Conservation (phyloP, 805 yeast genomes). For the Candida takata region DNA sequence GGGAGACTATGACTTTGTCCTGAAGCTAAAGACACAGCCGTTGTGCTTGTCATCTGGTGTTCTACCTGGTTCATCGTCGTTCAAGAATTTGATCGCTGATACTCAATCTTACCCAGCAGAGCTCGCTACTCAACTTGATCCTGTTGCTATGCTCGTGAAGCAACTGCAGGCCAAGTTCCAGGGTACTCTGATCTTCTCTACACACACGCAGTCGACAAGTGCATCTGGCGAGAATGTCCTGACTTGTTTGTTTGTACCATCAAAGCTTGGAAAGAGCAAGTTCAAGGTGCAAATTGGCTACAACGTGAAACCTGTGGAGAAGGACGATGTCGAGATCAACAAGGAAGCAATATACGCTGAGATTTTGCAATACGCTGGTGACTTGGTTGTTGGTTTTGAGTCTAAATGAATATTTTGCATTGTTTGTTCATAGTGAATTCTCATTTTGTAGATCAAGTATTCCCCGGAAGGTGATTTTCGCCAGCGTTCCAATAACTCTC, state of each 20-base stretch:
- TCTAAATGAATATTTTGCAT: conserved; percentile 4
- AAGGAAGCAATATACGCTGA: conserved; percentile 69
- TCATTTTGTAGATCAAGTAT: too few relatives aligned
- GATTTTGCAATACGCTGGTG: conserved; percentile 63
- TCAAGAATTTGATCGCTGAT: conserved; percentile 47
- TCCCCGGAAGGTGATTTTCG: too few relatives aligned
- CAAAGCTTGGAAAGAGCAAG: conserved; percentile 48
- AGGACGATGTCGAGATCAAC: conserved; percentile 52
- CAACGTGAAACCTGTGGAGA: conserved; percentile 55
- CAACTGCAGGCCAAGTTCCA: conserved; percentile 60
- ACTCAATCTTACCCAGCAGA: conserved; percentile 28
- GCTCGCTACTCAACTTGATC: conserved; percentile 48
- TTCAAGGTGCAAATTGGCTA: conserved; percentile 77
- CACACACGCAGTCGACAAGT: conserved; percentile 44
- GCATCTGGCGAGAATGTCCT: conserved; percentile 56
- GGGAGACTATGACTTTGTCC: conserved; percentile 76
- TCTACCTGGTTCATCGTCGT: conserved; percentile 36
- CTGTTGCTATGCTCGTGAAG: conserved; percentile 48
- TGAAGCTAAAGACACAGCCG: conserved; percentile 45
- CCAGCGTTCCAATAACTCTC: too few relatives aligned
- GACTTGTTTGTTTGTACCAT: conserved; percentile 77
- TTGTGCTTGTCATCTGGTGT: conserved; percentile 49
- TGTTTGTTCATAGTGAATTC: too few relatives aligned
- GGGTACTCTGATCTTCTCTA: conserved; percentile 64
- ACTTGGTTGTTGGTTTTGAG: conserved; percentile 40